Evolutionary conservation across 1,284 basidiomycete genomes (phyloP).

Genomic region (Heterobasidion irregulare): DNA sequence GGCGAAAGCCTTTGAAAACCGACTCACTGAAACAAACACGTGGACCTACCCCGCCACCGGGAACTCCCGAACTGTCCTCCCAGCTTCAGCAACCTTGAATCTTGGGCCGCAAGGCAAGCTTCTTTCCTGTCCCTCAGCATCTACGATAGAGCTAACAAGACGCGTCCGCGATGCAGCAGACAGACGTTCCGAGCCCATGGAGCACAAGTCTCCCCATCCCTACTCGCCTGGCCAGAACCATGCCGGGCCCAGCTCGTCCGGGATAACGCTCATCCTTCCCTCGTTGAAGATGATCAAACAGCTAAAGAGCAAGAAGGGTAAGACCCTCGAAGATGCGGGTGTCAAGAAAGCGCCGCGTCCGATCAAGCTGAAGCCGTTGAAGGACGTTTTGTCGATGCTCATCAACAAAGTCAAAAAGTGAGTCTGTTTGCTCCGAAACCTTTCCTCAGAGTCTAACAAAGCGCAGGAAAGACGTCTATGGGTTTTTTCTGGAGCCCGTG

Average conservation of each 20-base stretch:
- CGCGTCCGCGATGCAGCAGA: too few relatives aligned
- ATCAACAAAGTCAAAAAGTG: conserved; percentile 70
- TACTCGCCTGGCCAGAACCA: conserved; percentile 4
- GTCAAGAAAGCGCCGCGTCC: conserved; percentile 34
- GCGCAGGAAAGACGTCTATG: conserved; percentile 76
- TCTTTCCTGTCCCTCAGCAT: neutral
- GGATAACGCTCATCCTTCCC: conserved; percentile 25
- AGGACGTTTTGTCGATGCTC: conserved; percentile 60
- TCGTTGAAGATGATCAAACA: conserved; percentile 25
- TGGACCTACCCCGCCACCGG: too few relatives aligned
- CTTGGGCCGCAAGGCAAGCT: neutral
- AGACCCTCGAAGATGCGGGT: conserved; percentile 14
- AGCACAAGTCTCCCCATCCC: neutral
- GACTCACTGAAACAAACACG: neutral
- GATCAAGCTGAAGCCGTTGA: conserved; percentile 67
- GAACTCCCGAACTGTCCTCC: neutral
- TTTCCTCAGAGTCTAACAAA: too few relatives aligned
- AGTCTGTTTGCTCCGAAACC: conserved; percentile 11
- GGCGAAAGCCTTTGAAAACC: too few relatives aligned
- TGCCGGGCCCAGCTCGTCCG: conserved; percentile 10
- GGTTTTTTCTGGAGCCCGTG: conserved; percentile 74
- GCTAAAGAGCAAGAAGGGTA: conserved; percentile 24
- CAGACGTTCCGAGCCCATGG: neutral
- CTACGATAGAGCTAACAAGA: too few relatives aligned
- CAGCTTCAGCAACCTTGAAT: neutral